Evolutionary conservation across 306 rosid genomes (phyloP), one percentile per base, ranked within the genome.

Genomic region (Rubus idaeus): DNA sequence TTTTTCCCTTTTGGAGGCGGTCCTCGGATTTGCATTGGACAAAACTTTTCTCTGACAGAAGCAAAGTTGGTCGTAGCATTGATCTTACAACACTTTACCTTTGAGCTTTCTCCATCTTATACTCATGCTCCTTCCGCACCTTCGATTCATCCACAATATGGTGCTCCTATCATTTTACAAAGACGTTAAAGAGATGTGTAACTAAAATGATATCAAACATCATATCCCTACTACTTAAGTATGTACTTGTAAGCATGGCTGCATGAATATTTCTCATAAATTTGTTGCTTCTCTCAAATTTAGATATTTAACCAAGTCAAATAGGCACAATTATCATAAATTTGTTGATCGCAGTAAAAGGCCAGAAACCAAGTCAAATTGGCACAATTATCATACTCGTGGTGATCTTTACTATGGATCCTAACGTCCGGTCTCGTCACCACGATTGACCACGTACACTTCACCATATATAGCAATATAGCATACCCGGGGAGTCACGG

Each of bases 1-100:
- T 87, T 74, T 70, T 49, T 88, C n/a, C 92, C 95, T 3, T 90
- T 90, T 61, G 89, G 92, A 11, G 58, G 90, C 79, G 95, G 89
- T 71, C 92, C 90, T 30, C 68, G 95, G 62, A 78, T 85, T 3
- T 90, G 90, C 83, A 81, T 90, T 10, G 92, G 89, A 18, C 89
- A 84, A 80, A 88, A 83, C 70, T 90, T 84, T 73, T 23, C 84
- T 8, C 55, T 39, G 74, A 35, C 82, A 11, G 90, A 86, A 57
- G 86, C 86, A 4, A 89, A 89, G 60, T 26, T 81, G 18, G 84
- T 60, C 1, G 16, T 89, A 44, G 83, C 90, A 2, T 45, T 86
- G 86, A 55, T 86, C 45, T 45, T 89, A 23, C 86, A 81, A 20
- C 46, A 11, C 35, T 87, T 85, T 66, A 81, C 89, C 8, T 85